Evolutionary conservation across 176 grass and related monocot species (phyloP).

Genomic region (Hyparrhenia diplandra): DNA sequence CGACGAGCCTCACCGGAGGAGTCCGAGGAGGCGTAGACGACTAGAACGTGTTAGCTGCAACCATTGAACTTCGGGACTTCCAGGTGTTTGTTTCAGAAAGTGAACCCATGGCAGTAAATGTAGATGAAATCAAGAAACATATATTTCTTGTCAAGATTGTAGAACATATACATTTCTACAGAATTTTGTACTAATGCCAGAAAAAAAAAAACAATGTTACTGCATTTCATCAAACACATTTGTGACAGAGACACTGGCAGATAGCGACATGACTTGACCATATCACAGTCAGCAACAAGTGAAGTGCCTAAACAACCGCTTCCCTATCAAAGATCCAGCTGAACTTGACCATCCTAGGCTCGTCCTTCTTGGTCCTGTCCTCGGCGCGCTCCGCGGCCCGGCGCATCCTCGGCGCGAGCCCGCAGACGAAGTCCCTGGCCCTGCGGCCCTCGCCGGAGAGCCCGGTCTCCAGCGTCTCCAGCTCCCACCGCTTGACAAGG

Average conservation of each 20-base stretch:
- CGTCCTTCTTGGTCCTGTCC: slow-evolving; percentile 54
- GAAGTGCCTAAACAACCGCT: slow-evolving; percentile 33
- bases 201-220: background rate
- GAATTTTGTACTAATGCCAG: too few species aligned
- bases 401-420: slow-evolving; percentile 63
- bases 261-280: background rate
- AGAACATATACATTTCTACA: too few species aligned
- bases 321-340: slow-evolving; percentile 88
- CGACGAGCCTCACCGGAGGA: too few species aligned
- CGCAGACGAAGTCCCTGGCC: slow-evolving; percentile 83
- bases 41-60: too few species aligned
- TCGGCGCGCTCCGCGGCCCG: slow-evolving; percentile 66
- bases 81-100: too few species aligned
- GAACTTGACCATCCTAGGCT: slow-evolving; percentile 48
- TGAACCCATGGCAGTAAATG: too few species aligned
- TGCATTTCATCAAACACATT: slow-evolving; percentile 23
- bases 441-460: slow-evolving; percentile 63
- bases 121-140: too few species aligned
- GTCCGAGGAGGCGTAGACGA: too few species aligned
- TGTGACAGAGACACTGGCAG: slow-evolving; percentile 4
- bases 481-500: slow-evolving; percentile 75
- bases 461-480: slow-evolving; percentile 56
- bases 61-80: too few species aligned
- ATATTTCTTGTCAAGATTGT: too few species aligned
- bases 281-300: background rate